phyloP scores from a whole-genome alignment of 208 protist genomes.

The Crithidia expoeki region DNA sequence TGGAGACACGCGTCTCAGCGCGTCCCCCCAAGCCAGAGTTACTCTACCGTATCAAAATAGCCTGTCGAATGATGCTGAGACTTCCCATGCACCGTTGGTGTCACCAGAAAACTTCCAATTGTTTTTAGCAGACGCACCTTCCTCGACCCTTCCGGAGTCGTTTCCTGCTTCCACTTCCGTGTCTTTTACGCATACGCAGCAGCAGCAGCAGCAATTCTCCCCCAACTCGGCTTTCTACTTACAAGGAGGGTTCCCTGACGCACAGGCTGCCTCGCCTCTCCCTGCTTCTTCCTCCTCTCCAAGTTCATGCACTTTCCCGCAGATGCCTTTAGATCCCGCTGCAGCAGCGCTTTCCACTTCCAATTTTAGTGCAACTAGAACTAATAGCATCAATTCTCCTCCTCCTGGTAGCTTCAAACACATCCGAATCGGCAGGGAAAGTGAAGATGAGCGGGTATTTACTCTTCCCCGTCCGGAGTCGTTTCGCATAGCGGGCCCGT shows the following conservation, averaged over 20 bases:
- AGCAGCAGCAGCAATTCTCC: conserved; percentile 6
- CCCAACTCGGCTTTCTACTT: not conserved
- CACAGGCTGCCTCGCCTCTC: not conserved
- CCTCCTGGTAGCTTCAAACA: not conserved
- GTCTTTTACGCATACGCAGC: not conserved
- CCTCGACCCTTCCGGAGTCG: not conserved
- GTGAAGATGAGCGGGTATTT: not conserved
- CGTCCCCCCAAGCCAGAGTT: not conserved
- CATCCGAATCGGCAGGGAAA: not conserved
- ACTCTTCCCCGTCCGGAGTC: conserved; percentile 8
- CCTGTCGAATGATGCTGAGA: no score
- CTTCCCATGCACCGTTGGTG: not conserved
- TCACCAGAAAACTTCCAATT: not conserved
- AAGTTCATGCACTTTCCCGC: not conserved
- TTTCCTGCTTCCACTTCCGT: not conserved
- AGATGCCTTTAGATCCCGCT: not conserved
- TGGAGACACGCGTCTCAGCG: no score
- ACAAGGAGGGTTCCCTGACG: not conserved
- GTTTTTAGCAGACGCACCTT: not conserved
- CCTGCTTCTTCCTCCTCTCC: no score
- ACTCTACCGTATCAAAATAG: no score
- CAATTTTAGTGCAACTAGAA: not conserved
- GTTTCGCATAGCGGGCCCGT: not conserved
- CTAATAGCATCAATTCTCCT: no score
- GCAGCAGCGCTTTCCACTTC: not conserved